These are phyloP conservation scores for Fusarium austroafricanum DNA, from an alignment of 2,329 filamentous ascomycete genomes.

Conservation along the genomic window DNA sequence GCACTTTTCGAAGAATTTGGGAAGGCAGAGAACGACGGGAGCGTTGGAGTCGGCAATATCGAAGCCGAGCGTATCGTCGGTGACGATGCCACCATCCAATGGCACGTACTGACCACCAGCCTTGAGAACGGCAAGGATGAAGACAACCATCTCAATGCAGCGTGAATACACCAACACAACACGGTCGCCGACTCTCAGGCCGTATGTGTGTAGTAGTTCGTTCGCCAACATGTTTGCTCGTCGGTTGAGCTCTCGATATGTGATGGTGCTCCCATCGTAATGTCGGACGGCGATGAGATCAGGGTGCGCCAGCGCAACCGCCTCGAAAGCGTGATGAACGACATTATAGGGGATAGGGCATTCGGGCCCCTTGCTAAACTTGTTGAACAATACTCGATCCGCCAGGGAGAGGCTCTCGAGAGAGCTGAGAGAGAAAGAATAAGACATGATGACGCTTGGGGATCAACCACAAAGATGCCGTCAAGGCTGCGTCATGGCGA, in stretches of 20 bases:
- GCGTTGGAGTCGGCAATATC: conserved; percentile 33
- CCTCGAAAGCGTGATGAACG: conserved; percentile 34
- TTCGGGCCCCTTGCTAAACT: conserved; percentile 26
- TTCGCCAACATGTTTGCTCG: conserved; percentile 36
- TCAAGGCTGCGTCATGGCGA: conserved; percentile 6
- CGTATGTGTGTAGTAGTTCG: conserved; percentile 17
- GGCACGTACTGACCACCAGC: conserved; percentile 35
- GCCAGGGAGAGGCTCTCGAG: conserved; percentile 28
- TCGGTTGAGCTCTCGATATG: conserved; percentile 31
- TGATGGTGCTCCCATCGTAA: conserved; percentile 35
- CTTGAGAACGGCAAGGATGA: conserved; percentile 35
- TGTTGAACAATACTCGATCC: conserved; percentile 32
- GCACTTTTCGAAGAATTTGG: conserved; percentile 33
- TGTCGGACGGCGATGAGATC: conserved; percentile 24
- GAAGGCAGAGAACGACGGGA: conserved; percentile 23
- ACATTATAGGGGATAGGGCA: conserved; percentile 27
- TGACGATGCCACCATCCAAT: conserved; percentile 31
- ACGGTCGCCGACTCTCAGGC: conserved; percentile 26
- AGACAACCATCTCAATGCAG: conserved; percentile 36
- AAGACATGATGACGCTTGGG: conserved; percentile 20
- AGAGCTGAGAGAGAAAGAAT: conserved; percentile 24
- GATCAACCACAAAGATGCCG: neutral
- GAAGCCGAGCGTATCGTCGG: conserved; percentile 30
- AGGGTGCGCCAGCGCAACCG: conserved; percentile 35
- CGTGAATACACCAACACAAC: conserved; percentile 37